These are phyloP conservation scores for Amniculicola lignicola DNA, from an alignment of 495 filamentous ascomycete species.

Conservation along the genomic window DNA sequence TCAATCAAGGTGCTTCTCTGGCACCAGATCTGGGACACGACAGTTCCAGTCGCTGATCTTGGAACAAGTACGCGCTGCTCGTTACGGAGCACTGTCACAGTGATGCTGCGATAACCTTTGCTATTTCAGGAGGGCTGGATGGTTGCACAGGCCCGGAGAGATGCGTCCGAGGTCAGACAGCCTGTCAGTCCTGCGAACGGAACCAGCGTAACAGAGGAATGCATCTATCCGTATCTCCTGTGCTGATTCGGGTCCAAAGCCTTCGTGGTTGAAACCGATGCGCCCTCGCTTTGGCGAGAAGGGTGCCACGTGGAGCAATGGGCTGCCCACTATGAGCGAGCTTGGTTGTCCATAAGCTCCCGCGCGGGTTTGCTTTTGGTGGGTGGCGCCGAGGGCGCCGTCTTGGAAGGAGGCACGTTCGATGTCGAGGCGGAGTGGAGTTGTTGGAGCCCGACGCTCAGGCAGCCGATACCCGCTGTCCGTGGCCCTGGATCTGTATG, in stretches of 20 bases:
- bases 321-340: not conserved
- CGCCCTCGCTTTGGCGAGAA: not conserved
- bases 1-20: no score
- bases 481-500: constrained; percentile 16
- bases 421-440: not conserved
- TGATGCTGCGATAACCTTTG: constrained; percentile 8
- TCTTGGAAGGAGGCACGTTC: constrained; percentile 17
- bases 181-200: constrained; percentile 2
- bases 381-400: not conserved
- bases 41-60: no score
- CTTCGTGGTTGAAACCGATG: no score
- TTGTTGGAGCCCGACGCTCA: constrained; percentile 10
- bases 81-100: no score
- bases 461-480: constrained; percentile 15
- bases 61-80: no score
- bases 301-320: constrained; percentile 15
- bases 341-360: no score
- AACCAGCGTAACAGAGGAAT: not conserved
- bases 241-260: no score
- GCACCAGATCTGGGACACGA: no score
- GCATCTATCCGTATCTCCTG: no score
- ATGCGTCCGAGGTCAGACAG: constrained; percentile 1
- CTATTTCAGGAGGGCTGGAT: constrained; percentile 1
- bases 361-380: no score
- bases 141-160: not conserved